phyloP scores from a whole-genome alignment of 1,284 basidiomycete species.

The Sanguinoderma infundibulare region DNA sequence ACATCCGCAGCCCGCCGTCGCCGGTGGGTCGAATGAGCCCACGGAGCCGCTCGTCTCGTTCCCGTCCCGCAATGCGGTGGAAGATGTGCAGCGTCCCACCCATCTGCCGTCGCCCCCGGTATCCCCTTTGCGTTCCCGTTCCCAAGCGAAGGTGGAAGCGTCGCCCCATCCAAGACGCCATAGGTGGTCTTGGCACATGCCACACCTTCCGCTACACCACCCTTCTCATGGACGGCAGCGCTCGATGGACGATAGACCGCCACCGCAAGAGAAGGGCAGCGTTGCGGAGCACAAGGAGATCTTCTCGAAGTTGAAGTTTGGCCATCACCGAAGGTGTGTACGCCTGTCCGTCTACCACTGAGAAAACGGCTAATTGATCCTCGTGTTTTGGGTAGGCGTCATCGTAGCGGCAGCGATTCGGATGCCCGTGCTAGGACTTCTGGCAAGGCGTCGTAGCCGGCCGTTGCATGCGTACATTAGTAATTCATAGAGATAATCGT shows the following conservation, averaged over 20 bases:
- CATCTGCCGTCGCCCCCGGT: neutral
- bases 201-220: slow-evolving; percentile 7
- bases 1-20: neutral
- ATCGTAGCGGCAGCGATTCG: slow-evolving; percentile 17
- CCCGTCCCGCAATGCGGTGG: no score
- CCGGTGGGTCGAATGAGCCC: neutral
- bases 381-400: slow-evolving; percentile 5
- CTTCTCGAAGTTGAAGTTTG: slow-evolving; percentile 6
- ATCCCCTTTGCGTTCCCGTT: neutral
- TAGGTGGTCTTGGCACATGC: slow-evolving; percentile 21
- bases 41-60: neutral
- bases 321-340: slow-evolving; percentile 19
- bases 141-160: neutral
- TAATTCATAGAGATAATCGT: no score
- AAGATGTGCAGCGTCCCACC: neutral
- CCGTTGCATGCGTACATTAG: no score
- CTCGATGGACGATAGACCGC: slow-evolving; percentile 2
- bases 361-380: neutral
- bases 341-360: neutral
- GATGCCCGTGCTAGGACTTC: neutral
- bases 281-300: neutral
- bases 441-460: neutral
- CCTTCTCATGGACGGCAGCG: neutral
- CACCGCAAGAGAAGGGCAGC: neutral
- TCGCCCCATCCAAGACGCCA: slow-evolving; percentile 1